Percentiles rank a stretch among this genome's conserved stretches.
These are phyloP conservation scores for Xylariaceae sp. DNA, from an alignment of 2,329 filamentous ascomycete species.

Conservation along the genomic window DNA sequence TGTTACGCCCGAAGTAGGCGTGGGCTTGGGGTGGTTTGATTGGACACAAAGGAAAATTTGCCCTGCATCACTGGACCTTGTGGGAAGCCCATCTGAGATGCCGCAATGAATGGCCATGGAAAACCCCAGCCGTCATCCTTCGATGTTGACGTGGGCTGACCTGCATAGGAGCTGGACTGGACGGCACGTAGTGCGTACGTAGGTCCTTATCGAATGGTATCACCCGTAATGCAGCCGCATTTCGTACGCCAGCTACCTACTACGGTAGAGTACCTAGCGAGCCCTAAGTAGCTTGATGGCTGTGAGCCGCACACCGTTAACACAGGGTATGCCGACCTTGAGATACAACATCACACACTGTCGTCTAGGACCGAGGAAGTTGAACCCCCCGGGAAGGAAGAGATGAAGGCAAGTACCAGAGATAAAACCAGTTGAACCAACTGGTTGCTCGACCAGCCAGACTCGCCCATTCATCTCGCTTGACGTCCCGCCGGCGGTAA, in stretches of 20 bases:
- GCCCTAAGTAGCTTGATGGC: neutral
- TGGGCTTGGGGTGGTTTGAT: conserved; percentile 6
- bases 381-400: neutral
- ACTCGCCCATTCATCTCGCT: conserved; percentile 1
- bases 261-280: neutral
- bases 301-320: conserved; percentile 8
- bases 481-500: neutral
- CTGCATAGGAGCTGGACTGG: conserved; percentile 9
- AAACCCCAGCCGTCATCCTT: conserved; percentile 10
- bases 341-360: neutral
- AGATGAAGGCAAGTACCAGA: neutral
- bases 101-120: conserved; percentile 7
- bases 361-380: conserved; percentile 1
- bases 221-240: conserved; percentile 15
- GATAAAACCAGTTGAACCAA: neutral
- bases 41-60: conserved; percentile 10
- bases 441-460: neutral
- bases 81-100: conserved; percentile 2
- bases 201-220: conserved; percentile 15
- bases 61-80: conserved; percentile 7
- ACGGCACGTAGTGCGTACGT: neutral
- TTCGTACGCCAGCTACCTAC: conserved; percentile 2
- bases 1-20: conserved; percentile 8
- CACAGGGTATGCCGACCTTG: neutral
- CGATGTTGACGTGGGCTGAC: conserved; percentile 15